Percentiles rank a stretch among this genome's conserved stretches.
phyloP scores from a whole-genome alignment of 164 flowering plant species.

The Berberis vulgaris region DNA sequence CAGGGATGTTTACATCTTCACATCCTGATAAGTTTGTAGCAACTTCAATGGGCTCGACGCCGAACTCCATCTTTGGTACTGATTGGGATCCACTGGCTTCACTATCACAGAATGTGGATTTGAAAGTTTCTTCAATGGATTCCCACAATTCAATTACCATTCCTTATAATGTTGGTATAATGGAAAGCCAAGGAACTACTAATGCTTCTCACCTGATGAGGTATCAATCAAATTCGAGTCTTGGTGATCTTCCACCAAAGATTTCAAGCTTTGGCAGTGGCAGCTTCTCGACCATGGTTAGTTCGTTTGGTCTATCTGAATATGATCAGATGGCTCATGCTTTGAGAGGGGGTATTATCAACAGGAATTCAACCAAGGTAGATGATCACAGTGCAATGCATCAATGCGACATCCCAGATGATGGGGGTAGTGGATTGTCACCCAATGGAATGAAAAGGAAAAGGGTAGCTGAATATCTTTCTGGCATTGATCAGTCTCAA shows the following conservation, averaged over 20 bases:
- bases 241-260: slow-evolving; percentile 38
- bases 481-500: slow-evolving; percentile 19
- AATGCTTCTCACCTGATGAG: slow-evolving; percentile 34
- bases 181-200: slow-evolving; percentile 34
- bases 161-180: slow-evolving; percentile 21
- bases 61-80: slow-evolving; percentile 42
- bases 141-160: slow-evolving; percentile 31
- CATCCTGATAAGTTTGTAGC: slow-evolving; percentile 29
- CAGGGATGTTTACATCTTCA: slow-evolving; percentile 18
- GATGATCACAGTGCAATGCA: slow-evolving; percentile 17
- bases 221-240: slow-evolving; percentile 38
- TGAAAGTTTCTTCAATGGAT: slow-evolving; percentile 39
- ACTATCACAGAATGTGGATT: slow-evolving; percentile 36
- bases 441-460: slow-evolving; percentile 56
- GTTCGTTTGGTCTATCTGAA: slow-evolving; percentile 38
- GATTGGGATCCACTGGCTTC: slow-evolving; percentile 77
- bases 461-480: slow-evolving; percentile 27
- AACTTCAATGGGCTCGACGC: slow-evolving; percentile 30
- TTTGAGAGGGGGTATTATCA: slow-evolving; percentile 23
- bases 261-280: slow-evolving; percentile 50
- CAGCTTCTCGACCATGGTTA: slow-evolving; percentile 50
- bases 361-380: slow-evolving; percentile 13
- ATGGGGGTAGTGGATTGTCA: slow-evolving; percentile 24
- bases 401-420: slow-evolving; percentile 31
- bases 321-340: slow-evolving; percentile 21